Evolutionary conservation across 176 grass and related monocot species (phyloP).

Genomic region (Saccharum officinarum): DNA sequence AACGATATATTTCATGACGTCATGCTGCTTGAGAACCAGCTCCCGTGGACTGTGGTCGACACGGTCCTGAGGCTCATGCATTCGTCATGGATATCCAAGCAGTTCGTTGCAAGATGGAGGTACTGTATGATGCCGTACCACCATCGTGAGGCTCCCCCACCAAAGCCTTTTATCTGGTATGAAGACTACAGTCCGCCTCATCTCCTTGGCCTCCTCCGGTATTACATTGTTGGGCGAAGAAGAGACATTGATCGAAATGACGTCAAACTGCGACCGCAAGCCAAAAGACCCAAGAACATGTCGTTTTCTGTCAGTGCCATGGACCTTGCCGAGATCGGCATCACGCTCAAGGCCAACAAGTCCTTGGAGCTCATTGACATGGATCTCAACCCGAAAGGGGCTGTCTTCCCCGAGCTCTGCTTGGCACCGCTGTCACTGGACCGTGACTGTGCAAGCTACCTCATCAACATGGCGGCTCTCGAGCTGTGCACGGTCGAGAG

Average conservation of each 20-base stretch:
- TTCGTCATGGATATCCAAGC: fast-evolving
- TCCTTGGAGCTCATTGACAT: not conserved
- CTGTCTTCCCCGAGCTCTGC: not conserved
- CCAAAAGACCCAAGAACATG: too few relatives aligned
- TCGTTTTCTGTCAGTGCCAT: not conserved
- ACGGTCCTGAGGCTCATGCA: not conserved
- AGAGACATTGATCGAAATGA: too few relatives aligned
- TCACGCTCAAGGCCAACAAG: not conserved
- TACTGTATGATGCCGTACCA: not conserved
- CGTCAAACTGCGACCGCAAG: too few relatives aligned
- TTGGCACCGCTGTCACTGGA: not conserved
- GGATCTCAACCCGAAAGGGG: not conserved
- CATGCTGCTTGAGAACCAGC: constrained; percentile 13
- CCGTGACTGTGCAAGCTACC: not conserved
- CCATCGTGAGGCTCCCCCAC: not conserved
- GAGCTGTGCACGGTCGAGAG: not conserved
- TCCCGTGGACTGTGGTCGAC: not conserved
- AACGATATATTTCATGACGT: not conserved
- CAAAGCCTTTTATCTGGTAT: not conserved
- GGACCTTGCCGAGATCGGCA: constrained; percentile 6
- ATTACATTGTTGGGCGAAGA: not conserved
- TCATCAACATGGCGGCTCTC: not conserved
- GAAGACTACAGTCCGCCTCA: not conserved
- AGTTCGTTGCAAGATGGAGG: not conserved
- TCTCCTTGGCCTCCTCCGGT: not conserved